phyloP scores from a whole-genome alignment of 352 stramenopile genomes.

The Globisporangium parvum region DNA sequence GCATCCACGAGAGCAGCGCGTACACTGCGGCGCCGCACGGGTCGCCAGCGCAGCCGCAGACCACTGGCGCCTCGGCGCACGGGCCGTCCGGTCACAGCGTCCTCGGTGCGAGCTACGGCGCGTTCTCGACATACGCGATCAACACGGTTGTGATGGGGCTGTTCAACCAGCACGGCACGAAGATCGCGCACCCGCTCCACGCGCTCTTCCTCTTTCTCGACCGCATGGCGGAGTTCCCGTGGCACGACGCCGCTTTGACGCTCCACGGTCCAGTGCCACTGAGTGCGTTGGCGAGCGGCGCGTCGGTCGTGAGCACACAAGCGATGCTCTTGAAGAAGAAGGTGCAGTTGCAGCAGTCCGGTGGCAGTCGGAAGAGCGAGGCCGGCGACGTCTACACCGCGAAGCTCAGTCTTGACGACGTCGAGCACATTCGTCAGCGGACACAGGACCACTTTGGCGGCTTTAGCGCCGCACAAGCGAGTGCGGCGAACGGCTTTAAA shows the following conservation, averaged over 20 bases:
- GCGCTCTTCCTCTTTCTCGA: slow-evolving; percentile 84
- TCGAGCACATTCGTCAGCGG: slow-evolving; percentile 40
- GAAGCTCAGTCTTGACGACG: slow-evolving; percentile 33
- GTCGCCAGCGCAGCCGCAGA: slow-evolving; percentile 8
- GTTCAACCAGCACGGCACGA: slow-evolving; percentile 76
- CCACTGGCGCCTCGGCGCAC: neutral
- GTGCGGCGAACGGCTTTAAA: slow-evolving; percentile 7
- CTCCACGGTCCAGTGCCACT: slow-evolving; percentile 74
- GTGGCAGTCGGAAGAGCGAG: neutral
- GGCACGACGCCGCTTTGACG: slow-evolving; percentile 74
- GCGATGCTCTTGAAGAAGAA: slow-evolving; percentile 17
- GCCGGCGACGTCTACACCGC: slow-evolving; percentile 12
- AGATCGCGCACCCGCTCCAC: slow-evolving; percentile 73
- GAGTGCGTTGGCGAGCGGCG: slow-evolving; percentile 32
- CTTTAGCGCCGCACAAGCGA: slow-evolving; percentile 27
- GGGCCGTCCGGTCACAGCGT: slow-evolving; percentile 31
- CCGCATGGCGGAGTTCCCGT: slow-evolving; percentile 79
- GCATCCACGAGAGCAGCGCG: slow-evolving; percentile 72
- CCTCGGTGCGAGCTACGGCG: slow-evolving; percentile 71
- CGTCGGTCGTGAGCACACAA: slow-evolving; percentile 21
- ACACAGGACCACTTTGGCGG: slow-evolving; percentile 52
- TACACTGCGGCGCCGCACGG: slow-evolving; percentile 28
- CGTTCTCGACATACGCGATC: slow-evolving; percentile 80
- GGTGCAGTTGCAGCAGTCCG: slow-evolving; percentile 3
- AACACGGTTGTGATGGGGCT: slow-evolving; percentile 88